Evolutionary conservation across 2,329 filamentous ascomycete species (phyloP).

Genomic region (Cercospora janseana): DNA sequence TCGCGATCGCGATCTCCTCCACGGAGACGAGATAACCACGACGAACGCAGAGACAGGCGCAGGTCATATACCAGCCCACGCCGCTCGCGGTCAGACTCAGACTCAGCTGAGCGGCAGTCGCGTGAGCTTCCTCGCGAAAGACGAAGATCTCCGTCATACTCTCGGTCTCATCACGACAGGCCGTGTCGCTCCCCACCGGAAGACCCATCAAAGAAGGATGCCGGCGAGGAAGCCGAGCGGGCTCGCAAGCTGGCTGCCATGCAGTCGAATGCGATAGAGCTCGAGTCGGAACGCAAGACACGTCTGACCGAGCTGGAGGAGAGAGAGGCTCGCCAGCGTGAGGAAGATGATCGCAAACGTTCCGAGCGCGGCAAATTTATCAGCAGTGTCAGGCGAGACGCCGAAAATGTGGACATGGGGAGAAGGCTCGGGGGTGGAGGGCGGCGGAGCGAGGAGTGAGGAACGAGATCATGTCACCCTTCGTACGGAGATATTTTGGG

Average conservation of each 20-base stretch:
- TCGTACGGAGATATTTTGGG: background rate
- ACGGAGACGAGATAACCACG: constrained; percentile 37
- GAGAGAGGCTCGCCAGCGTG: constrained; percentile 61
- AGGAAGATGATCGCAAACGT: constrained; percentile 60
- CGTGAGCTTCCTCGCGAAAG: no score
- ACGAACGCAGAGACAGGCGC: constrained; percentile 34
- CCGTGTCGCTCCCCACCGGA: constrained; percentile 32
- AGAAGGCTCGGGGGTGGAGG: constrained; percentile 30
- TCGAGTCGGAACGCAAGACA: constrained; percentile 68
- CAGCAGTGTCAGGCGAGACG: constrained; percentile 35
- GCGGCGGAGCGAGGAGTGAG: constrained; percentile 26
- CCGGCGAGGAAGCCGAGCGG: constrained; percentile 37
- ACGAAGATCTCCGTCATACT: constrained; percentile 25
- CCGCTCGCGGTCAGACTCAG: constrained; percentile 36
- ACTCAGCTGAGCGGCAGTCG: no score
- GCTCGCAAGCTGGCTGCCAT: constrained; percentile 42
- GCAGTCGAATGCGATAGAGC: constrained; percentile 51
- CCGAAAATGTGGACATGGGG: constrained; percentile 34
- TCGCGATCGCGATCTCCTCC: constrained; percentile 43
- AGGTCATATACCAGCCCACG: constrained; percentile 38
- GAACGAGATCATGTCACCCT: constrained; percentile 6
- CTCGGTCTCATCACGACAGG: constrained; percentile 23
- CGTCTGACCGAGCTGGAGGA: constrained; percentile 66
- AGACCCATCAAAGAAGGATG: constrained; percentile 21
- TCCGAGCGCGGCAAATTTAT: constrained; percentile 41